Conservation (phyloP, 768 basidiomycete species). For the Glaciozyma martinii region DNA sequence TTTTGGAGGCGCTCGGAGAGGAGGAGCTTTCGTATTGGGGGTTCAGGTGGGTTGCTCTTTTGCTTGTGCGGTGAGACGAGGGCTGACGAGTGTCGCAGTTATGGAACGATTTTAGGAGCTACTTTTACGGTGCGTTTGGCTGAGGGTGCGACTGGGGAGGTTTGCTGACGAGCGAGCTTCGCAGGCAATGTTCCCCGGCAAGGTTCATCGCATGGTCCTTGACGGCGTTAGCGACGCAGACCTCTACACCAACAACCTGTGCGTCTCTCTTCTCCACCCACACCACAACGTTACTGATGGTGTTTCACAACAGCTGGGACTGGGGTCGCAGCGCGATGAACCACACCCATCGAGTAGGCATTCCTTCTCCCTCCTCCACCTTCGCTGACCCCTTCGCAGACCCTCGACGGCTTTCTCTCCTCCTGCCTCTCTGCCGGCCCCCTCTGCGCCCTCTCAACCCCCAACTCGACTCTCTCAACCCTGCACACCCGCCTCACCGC, state of each 20-base stretch:
- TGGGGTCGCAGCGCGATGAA: slow-evolving; percentile 19
- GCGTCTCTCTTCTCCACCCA: no score
- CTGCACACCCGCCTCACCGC: slow-evolving; percentile 1
- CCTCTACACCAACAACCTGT: slow-evolving; percentile 13
- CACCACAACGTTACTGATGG: no score
- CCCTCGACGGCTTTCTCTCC: slow-evolving; percentile 24
- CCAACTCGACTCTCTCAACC: slow-evolving; percentile 9
- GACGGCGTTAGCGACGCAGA: slow-evolving; percentile 26
- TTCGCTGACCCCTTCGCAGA: slow-evolving; percentile 4
- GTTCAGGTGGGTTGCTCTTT: slow-evolving; percentile 13
- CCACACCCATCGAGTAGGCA: not conserved
- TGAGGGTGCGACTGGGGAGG: slow-evolving; percentile 19
- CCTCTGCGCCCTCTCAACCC: slow-evolving; percentile 12
- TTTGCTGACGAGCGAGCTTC: not conserved
- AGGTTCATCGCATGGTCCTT: slow-evolving; percentile 1
- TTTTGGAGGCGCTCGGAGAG: slow-evolving; percentile 27
- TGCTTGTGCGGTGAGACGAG: not conserved
- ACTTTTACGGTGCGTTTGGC: slow-evolving; percentile 33
- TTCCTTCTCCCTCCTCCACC: no score
- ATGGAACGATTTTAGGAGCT: slow-evolving; percentile 32
- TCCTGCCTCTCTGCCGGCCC: slow-evolving; percentile 14
- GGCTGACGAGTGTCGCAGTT: slow-evolving; percentile 1
- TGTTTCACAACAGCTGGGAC: not conserved
- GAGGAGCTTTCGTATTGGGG: slow-evolving; percentile 33
- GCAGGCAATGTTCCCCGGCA: no score